Conservation (phyloP, 2,329 filamentous ascomycete species). For the Penicillium sp. region DNA sequence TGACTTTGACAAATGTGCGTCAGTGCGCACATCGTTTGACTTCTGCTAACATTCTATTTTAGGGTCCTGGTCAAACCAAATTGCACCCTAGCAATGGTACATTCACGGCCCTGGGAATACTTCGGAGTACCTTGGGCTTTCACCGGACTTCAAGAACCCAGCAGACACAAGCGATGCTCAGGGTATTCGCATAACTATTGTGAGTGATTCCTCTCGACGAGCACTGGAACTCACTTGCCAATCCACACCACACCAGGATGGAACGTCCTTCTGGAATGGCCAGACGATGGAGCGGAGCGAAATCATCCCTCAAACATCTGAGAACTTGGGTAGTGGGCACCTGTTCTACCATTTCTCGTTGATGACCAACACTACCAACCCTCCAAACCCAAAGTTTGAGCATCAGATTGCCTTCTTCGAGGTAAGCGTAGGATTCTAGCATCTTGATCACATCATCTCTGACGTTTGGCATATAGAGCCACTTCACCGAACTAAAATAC, state of each 20-base stretch:
- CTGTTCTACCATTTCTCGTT: slow-evolving; percentile 74
- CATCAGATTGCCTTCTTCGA: slow-evolving; percentile 65
- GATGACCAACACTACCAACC: slow-evolving; percentile 59
- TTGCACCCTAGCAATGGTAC: slow-evolving; percentile 73
- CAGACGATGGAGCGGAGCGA: slow-evolving; percentile 73
- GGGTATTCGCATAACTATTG: slow-evolving; percentile 69
- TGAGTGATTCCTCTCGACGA: background rate
- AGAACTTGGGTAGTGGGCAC: slow-evolving; percentile 65
- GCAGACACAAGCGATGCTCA: slow-evolving; percentile 62
- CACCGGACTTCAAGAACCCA: slow-evolving; percentile 64
- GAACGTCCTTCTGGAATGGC: slow-evolving; percentile 66
- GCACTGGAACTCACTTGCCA: background rate
- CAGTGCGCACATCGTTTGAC: background rate
- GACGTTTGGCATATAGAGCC: slow-evolving; percentile 56
- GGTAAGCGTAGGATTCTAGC: slow-evolving; percentile 12
- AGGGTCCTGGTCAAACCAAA: slow-evolving; percentile 68
- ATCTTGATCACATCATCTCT: background rate
- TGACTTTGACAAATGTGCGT: slow-evolving; percentile 3
- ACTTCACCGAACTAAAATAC: slow-evolving; percentile 74
- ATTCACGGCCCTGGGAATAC: slow-evolving; percentile 63
- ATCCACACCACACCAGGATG: slow-evolving; percentile 13
- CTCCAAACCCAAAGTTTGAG: slow-evolving; percentile 63
- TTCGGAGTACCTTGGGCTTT: slow-evolving; percentile 62
- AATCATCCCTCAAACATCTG: slow-evolving; percentile 69
- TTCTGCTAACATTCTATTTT: background rate